phyloP scores from a whole-genome alignment of 192 early-diverging fungal species.

The Funneliformis geosporum region DNA sequence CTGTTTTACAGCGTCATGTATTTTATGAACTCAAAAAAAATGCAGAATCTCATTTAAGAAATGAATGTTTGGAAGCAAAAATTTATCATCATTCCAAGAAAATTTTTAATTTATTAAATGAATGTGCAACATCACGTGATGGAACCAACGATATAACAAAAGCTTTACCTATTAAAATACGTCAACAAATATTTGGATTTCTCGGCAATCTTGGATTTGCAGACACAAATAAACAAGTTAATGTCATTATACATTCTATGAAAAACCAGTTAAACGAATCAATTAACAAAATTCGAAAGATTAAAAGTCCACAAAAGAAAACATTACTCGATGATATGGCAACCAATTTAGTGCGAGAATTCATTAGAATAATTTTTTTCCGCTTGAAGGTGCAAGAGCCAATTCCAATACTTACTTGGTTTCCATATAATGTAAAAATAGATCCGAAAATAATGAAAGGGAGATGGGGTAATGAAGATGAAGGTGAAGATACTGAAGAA shows the following conservation, averaged over 20 bases:
- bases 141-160: not conserved
- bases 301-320: not conserved
- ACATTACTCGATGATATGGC: not conserved
- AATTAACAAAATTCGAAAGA: not conserved
- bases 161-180: not conserved
- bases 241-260: not conserved
- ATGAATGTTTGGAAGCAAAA: not conserved
- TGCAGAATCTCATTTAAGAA: no score
- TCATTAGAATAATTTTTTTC: not conserved
- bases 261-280: not conserved
- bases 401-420: not conserved
- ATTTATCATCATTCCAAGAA: not conserved
- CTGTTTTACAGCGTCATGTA: not conserved
- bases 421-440: not conserved
- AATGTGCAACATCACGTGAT: not conserved
- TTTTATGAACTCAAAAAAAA: not conserved
- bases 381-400: not conserved
- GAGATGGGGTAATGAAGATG: not conserved
- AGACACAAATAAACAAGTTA: not conserved
- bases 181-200: constrained; percentile 7
- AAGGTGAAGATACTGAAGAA: not conserved
- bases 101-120: not conserved
- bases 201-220: not conserved
- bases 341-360: not conserved
- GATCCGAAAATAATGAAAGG: not conserved